Evolutionary conservation across 768 basidiomycete genomes (phyloP).

Genomic region (Rhizopogon vulgaris): DNA sequence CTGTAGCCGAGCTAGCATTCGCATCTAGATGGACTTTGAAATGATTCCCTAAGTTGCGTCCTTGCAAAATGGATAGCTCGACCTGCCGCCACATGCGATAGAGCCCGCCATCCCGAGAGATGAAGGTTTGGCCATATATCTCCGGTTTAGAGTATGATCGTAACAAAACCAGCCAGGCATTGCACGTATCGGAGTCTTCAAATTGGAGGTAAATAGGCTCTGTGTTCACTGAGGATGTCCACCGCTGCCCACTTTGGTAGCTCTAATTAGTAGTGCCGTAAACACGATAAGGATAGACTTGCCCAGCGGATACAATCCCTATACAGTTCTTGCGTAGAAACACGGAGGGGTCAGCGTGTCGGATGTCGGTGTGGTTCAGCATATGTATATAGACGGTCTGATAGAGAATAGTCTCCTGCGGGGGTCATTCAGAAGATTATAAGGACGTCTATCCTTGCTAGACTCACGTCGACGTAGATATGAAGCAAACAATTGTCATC

Average conservation of each 20-base stretch:
- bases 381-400: constrained; percentile 70
- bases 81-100: constrained; percentile 88
- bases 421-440: constrained; percentile 7
- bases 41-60: constrained; percentile 59
- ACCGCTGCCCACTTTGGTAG: constrained; percentile 48
- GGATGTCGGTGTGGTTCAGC: constrained; percentile 75
- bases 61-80: constrained; percentile 67
- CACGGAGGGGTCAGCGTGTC: constrained; percentile 66
- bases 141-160: constrained; percentile 79
- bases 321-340: constrained; percentile 75
- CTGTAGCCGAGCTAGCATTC: constrained; percentile 18
- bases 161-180: constrained; percentile 75
- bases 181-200: constrained; percentile 51
- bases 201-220: constrained; percentile 78
- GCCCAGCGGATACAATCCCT: constrained; percentile 62
- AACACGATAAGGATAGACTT: constrained; percentile 14
- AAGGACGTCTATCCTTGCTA: neutral
- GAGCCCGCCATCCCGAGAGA: constrained; percentile 59
- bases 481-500: constrained; percentile 62
- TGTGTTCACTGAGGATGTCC: constrained; percentile 42
- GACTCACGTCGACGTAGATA: constrained; percentile 67
- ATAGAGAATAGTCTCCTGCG: constrained; percentile 65
- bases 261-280: constrained; percentile 6
- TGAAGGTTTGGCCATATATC: constrained; percentile 59
- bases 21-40: constrained; percentile 25